Conservation (phyloP, 805 yeast species). For the Kazachstania taianensis region DNA sequence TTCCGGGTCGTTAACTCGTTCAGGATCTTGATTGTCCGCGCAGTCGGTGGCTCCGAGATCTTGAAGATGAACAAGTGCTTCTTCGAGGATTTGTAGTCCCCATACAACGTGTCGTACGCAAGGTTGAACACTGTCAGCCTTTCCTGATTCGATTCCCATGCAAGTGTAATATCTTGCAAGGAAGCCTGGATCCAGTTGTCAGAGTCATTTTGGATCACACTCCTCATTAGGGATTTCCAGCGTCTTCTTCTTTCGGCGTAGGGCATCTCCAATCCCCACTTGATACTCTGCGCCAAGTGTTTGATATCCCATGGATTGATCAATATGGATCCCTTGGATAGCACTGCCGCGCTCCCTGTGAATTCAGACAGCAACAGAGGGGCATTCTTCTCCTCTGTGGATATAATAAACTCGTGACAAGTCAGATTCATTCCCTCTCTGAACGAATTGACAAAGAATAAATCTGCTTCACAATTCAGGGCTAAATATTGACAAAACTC, state of each 20-base stretch:
- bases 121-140: conserved; percentile 28
- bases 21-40: conserved; percentile 47
- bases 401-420: conserved; percentile 84
- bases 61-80: conserved; percentile 39
- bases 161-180: conserved; percentile 39
- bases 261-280: conserved; percentile 55
- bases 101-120: conserved; percentile 21
- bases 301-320: conserved; percentile 88
- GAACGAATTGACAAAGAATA: conserved; percentile 79
- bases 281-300: conserved; percentile 53
- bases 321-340: conserved; percentile 58
- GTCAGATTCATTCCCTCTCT: conserved; percentile 97
- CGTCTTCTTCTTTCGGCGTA: conserved; percentile 45
- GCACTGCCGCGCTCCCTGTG: conserved; percentile 82
- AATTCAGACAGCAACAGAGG: conserved; percentile 86
- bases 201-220: conserved; percentile 59
- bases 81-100: conserved; percentile 23
- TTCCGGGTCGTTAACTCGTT: conserved; percentile 54
- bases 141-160: conserved; percentile 43
- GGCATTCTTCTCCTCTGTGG: conserved; percentile 59
- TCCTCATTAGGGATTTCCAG: conserved; percentile 53
- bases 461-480: conserved; percentile 72
- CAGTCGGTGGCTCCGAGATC: conserved; percentile 47
- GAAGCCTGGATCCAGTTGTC: conserved; percentile 61
- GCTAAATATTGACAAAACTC: conserved; percentile 87